Percentiles rank a stretch among this genome's conserved stretches.
phyloP scores from a whole-genome alignment of 139 green algal genomes.

The Desmodesmus armatus region DNA sequence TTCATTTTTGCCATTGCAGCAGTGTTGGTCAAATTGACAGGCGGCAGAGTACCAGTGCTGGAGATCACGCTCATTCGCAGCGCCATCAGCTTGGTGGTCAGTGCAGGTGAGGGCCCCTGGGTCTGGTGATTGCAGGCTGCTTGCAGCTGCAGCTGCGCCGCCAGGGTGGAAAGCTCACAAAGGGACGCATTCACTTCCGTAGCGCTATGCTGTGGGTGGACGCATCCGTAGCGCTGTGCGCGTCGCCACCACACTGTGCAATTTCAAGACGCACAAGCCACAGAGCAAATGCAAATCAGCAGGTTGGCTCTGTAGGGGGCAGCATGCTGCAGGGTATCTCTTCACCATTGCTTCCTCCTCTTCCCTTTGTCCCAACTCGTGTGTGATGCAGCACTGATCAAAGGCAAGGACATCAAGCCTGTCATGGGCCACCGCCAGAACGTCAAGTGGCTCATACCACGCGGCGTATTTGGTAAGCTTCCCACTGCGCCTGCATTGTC shows the following conservation, averaged over 20 bases:
- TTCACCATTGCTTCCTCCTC: neutral
- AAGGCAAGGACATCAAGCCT: slow-evolving; percentile 22
- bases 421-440: slow-evolving; percentile 48
- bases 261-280: too few species aligned
- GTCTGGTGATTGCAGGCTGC: too few species aligned
- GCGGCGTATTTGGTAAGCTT: slow-evolving; percentile 45
- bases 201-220: neutral
- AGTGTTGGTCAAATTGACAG: slow-evolving; percentile 47
- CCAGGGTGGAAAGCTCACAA: too few species aligned
- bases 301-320: neutral
- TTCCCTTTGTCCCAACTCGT: too few species aligned
- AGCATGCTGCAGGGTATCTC: neutral
- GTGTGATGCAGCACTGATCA: slow-evolving; percentile 39
- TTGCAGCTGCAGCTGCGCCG: too few species aligned
- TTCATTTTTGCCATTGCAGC: slow-evolving; percentile 30
- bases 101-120: slow-evolving; percentile 1
- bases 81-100: slow-evolving; percentile 11
- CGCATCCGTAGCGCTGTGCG: too few species aligned
- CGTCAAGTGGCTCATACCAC: slow-evolving; percentile 29
- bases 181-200: neutral
- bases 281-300: neutral
- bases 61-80: slow-evolving; percentile 53
- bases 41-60: slow-evolving; percentile 49
- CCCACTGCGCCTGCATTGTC: too few species aligned
- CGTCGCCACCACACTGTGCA: too few species aligned